These are phyloP conservation scores for Mycena pura DNA, from an alignment of 768 basidiomycete species.

Conservation along the genomic window DNA sequence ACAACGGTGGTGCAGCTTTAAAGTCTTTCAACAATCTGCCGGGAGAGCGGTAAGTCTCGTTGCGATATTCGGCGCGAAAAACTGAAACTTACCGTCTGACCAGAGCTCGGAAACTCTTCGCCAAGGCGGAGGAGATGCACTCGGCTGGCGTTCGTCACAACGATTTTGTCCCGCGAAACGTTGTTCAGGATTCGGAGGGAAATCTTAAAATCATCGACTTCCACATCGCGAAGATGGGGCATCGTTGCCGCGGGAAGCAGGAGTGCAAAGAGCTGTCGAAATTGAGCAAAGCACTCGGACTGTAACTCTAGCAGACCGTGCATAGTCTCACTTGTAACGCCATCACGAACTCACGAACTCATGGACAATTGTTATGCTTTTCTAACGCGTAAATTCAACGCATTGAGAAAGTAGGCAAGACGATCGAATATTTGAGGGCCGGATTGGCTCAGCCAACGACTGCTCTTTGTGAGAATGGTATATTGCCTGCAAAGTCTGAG, in stretches of 20 bases:
- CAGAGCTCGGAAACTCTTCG: slow-evolving; percentile 4
- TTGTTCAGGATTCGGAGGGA: slow-evolving; percentile 6
- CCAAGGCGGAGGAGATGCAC: slow-evolving; percentile 14
- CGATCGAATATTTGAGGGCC: too few relatives aligned
- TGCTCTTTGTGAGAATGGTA: neutral
- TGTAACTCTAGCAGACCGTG: neutral
- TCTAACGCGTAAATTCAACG: too few relatives aligned
- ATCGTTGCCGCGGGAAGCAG: slow-evolving; percentile 13
- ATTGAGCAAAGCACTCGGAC: neutral
- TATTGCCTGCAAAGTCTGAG: neutral
- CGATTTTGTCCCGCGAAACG: slow-evolving; percentile 13
- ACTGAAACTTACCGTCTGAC: neutral
- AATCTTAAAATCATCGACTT: slow-evolving; percentile 23
- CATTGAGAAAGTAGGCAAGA: too few relatives aligned
- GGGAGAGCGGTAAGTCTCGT: neutral
- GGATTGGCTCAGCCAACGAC: neutral
- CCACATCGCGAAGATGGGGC: neutral
- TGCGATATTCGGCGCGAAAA: neutral
- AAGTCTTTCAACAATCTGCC: neutral
- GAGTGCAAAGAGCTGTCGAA: slow-evolving; percentile 8
- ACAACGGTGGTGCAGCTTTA: slow-evolving; percentile 2
- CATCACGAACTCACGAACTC: neutral
- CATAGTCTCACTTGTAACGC: neutral
- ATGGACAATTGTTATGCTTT: too few relatives aligned
- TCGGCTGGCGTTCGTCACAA: slow-evolving; percentile 7